Evolutionary conservation across 306 rosid genomes (phyloP).

Genomic region (Prosopis cineraria): DNA sequence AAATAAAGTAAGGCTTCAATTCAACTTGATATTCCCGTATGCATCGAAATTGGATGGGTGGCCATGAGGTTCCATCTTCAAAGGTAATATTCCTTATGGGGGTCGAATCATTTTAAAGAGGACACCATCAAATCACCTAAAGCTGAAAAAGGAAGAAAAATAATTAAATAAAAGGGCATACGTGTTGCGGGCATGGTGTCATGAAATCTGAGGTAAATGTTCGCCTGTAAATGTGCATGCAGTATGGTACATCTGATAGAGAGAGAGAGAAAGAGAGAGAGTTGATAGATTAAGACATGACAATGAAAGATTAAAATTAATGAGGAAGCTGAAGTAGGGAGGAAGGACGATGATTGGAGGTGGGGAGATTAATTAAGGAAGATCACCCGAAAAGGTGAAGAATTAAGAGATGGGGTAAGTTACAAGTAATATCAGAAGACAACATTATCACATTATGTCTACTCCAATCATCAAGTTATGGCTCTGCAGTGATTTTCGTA

Average conservation of each 20-base stretch:
- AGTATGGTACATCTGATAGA: background rate
- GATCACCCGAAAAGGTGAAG: background rate
- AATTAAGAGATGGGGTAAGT: background rate
- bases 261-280: background rate
- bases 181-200: background rate
- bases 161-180: too few species aligned
- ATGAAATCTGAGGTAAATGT: too few species aligned
- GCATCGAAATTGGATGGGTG: background rate
- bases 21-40: background rate
- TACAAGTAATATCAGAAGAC: background rate
- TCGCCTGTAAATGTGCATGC: too few species aligned
- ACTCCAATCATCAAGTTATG: background rate
- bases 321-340: too few species aligned
- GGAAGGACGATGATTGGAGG: background rate
- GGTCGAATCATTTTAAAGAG: too few species aligned
- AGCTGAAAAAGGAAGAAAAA: too few species aligned
- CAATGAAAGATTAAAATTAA: background rate
- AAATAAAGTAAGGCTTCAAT: too few species aligned
- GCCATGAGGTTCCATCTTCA: background rate
- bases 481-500: constrained; percentile 18
- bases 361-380: background rate
- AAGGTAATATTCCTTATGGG: background rate
- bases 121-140: too few species aligned
- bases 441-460: background rate
- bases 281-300: background rate